These are phyloP conservation scores for Salix koriyanagi DNA, from an alignment of 345 rosid species.

Conservation along the genomic window DNA sequence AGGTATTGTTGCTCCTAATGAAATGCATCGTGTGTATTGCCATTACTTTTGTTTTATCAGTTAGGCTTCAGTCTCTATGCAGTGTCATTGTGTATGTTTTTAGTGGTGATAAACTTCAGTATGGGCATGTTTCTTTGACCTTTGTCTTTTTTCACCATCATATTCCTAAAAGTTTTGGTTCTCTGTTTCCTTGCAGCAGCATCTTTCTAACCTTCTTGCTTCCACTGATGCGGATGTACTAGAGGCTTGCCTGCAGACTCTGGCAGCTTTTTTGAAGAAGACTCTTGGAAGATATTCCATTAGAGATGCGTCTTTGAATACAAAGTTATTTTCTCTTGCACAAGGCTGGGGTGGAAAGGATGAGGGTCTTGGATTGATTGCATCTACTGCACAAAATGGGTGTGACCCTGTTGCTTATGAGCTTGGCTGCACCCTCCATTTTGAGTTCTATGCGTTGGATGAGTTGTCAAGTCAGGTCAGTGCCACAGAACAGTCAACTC, in stretches of 20 bases:
- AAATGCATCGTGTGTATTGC: background rate
- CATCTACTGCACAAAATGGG: conserved; percentile 58
- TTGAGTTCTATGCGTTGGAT: conserved; percentile 75
- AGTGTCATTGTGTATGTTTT: background rate
- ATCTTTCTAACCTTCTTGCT: conserved; percentile 84
- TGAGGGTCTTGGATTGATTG: conserved; percentile 89
- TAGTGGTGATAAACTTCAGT: background rate
- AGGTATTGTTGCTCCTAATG: conserved; percentile 46
- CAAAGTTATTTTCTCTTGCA: conserved; percentile 82
- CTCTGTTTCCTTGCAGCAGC: conserved; percentile 59
- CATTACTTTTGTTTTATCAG: background rate
- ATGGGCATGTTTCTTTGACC: background rate
- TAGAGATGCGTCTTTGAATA: conserved; percentile 68
- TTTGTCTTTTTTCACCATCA: conserved; percentile 5
- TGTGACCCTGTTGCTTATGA: conserved; percentile 67
- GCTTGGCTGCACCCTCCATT: conserved; percentile 89
- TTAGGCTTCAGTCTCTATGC: background rate
- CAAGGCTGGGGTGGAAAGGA: conserved; percentile 99
- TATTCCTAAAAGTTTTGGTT: conserved; percentile 8
- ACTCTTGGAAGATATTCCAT: conserved; percentile 75
- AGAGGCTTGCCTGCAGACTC: conserved; percentile 84
- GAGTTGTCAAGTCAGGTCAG: conserved; percentile 32
- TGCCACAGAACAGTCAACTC: conserved; percentile 40
- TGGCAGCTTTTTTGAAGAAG: conserved; percentile 84
- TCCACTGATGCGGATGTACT: conserved; percentile 94